Base-by-base conservation (phyloP, 331 rosid species). In the Acacia concinna region DNA sequence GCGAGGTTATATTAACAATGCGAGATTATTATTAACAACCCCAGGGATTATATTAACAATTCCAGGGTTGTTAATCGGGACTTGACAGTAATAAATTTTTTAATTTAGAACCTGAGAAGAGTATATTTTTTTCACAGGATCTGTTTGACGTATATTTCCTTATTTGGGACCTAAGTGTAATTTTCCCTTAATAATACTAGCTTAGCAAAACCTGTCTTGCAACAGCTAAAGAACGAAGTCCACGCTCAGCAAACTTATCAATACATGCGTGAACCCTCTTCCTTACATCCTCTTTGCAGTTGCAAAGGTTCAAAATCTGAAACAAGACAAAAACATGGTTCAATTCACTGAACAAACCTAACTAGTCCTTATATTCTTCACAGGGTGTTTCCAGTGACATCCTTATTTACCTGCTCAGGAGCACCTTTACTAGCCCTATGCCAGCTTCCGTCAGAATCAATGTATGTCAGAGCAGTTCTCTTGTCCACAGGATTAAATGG, bases 171-270 rank as follows among this genome's bases (percentile, higher is more conserved):
- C n/a, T n/a, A n/a, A n/a, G n/a, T n/a, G n/a, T n/a, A n/a, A n/a
- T n/a, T n/a, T n/a, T n/a, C n/a, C n/a, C n/a, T n/a, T n/a, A 67
- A 52, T 32, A 67, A 52, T 32, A 63, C 30, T 41, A 15, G 41
- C 54, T 75, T 74, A 74, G 59, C 72, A 41, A 41, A 78, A 90
- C 98, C 92, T 94, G 98, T 87, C 91, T 87, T 75, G 97, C 98
- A 81, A 94, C 97, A 5, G 84, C 98, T 73, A 94, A 76, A 40
- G 98, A 94, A 52, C 98, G 88, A 79, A 94, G 97, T 70, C 98
- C 98, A 18, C 98, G 98, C 82, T 92, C 97, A 15, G 98, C 98
- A 60, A 90, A 94, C 85, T 87, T 94, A n/a, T 94, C 98, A 52
- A 94, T 92, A 27, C 83, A 85, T 12, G 89, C 18, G 86, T 90